Percentiles rank a stretch among this genome's conserved stretches.
Conservation (phyloP, 192 early-diverging fungal species). For the Coemansia sp. region DNA sequence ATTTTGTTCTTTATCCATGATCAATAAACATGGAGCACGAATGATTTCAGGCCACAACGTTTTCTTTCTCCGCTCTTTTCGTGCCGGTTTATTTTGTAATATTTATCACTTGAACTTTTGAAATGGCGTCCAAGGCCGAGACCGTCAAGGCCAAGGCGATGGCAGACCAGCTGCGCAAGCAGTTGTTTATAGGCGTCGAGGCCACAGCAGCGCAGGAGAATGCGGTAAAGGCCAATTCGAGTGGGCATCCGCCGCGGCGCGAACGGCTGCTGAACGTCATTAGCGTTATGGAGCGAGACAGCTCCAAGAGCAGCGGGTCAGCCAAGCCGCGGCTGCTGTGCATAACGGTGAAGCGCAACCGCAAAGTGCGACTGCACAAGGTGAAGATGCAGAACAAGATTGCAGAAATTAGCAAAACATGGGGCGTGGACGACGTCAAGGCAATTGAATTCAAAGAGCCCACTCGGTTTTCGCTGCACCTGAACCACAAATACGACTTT, state of each 20-base stretch:
- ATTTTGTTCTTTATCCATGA: not conserved
- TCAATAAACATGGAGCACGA: no score
- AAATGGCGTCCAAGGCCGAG: conserved; percentile 39
- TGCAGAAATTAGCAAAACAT: conserved; percentile 49
- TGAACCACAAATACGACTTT: conserved; percentile 51
- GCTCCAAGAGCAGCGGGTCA: conserved; percentile 28
- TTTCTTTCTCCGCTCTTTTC: no score
- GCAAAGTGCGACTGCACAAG: conserved; percentile 50
- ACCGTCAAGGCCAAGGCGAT: conserved; percentile 47
- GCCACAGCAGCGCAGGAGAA: conserved; percentile 41
- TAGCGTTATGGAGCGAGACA: conserved; percentile 53
- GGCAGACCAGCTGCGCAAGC: conserved; percentile 41
- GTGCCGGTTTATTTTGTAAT: not conserved
- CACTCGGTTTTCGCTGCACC: conserved; percentile 42
- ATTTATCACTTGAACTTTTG: not conserved
- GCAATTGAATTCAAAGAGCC: conserved; percentile 52
- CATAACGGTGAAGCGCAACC: conserved; percentile 52
- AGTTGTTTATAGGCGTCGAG: conserved; percentile 48
- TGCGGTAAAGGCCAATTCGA: conserved; percentile 30
- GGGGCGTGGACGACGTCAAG: conserved; percentile 49
- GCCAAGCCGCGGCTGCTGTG: conserved; percentile 50
- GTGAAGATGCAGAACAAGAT: conserved; percentile 46
- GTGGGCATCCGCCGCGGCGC: conserved; percentile 47
- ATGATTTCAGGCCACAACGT: not conserved
- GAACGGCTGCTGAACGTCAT: conserved; percentile 49